A percentile compares a stretch with the other conserved stretches of the same genome.
These are phyloP conservation scores for Raphanus hybrid DNA, from an alignment of 441 rosid genomes.

Conservation along the genomic window DNA sequence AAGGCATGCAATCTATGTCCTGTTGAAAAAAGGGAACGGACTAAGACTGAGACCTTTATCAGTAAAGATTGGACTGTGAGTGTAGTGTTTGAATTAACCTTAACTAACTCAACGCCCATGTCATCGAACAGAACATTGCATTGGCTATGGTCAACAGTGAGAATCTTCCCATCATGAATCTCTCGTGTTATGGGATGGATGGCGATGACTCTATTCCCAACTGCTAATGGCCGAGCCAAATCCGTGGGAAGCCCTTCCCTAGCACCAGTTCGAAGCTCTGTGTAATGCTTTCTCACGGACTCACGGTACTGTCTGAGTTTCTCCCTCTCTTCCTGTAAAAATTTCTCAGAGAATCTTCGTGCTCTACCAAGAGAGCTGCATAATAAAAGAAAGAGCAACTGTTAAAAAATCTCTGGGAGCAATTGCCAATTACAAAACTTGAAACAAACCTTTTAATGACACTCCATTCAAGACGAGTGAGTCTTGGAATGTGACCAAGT, in stretches of 20 bases:
- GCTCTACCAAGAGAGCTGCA: slow-evolving; percentile 99
- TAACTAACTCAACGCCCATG: slow-evolving; percentile 87
- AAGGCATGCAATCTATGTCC: slow-evolving; percentile 99
- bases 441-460: slow-evolving; percentile 79
- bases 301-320: slow-evolving; percentile 89
- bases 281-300: slow-evolving; percentile 88
- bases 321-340: slow-evolving; percentile 79
- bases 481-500: slow-evolving; percentile 89
- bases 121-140: slow-evolving; percentile 93
- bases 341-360: slow-evolving; percentile 91
- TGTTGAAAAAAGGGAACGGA: slow-evolving; percentile 41
- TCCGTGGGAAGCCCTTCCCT: slow-evolving; percentile 96
- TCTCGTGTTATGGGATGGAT: slow-evolving; percentile 94
- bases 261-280: slow-evolving; percentile 73
- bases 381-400: slow-evolving; percentile 25
- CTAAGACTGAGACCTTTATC: slow-evolving; percentile 26
- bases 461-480: slow-evolving; percentile 96
- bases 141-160: slow-evolving; percentile 83
- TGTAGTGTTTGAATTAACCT: slow-evolving; percentile 51
- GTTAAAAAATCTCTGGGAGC: slow-evolving; percentile 17
- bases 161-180: slow-evolving; percentile 89
- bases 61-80: slow-evolving; percentile 20
- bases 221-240: slow-evolving; percentile 88
- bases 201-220: slow-evolving; percentile 90
- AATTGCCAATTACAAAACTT: not conserved